These are phyloP conservation scores for Trametes polyzona DNA, from an alignment of 1,284 basidiomycete genomes.

Conservation along the genomic window DNA sequence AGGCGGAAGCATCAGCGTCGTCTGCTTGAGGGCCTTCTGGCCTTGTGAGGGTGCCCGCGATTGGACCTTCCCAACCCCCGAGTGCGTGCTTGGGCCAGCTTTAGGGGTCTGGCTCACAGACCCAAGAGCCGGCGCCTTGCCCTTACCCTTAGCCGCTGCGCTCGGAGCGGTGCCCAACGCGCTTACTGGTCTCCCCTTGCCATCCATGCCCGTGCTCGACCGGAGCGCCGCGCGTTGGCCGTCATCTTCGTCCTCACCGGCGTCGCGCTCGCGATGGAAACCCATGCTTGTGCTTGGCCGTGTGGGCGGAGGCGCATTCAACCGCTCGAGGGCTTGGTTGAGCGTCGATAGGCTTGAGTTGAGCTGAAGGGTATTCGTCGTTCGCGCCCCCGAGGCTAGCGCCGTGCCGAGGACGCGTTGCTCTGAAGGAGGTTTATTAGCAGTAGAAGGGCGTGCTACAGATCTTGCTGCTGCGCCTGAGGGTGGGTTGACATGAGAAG, in stretches of 20 bases:
- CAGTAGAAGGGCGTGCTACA: background rate
- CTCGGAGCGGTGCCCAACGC: background rate
- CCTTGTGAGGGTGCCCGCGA: background rate
- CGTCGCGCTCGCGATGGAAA: slow-evolving; percentile 45
- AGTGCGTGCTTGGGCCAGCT: background rate
- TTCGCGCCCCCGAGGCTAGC: background rate
- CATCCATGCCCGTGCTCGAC: background rate
- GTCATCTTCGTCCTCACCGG: slow-evolving; percentile 30
- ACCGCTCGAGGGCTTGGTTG: slow-evolving; percentile 62
- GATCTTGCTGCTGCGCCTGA: background rate
- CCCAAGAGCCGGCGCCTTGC: background rate
- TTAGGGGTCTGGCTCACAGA: background rate
- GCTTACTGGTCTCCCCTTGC: background rate
- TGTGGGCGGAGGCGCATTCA: slow-evolving; percentile 61
- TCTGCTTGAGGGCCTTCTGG: slow-evolving; percentile 18
- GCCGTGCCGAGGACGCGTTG: background rate
- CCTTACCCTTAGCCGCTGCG: background rate
- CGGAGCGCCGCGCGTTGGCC: background rate
- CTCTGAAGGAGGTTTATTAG: background rate
- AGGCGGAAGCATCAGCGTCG: slow-evolving; percentile 32
- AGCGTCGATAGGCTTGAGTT: slow-evolving; percentile 46
- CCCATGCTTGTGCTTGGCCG: slow-evolving; percentile 69
- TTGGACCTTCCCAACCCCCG: background rate
- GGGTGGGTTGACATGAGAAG: background rate
- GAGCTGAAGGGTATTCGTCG: slow-evolving; percentile 2